These are phyloP conservation scores for Emergomyces pasteurianus DNA, from an alignment of 2,329 filamentous ascomycete species.

Conservation along the genomic window DNA sequence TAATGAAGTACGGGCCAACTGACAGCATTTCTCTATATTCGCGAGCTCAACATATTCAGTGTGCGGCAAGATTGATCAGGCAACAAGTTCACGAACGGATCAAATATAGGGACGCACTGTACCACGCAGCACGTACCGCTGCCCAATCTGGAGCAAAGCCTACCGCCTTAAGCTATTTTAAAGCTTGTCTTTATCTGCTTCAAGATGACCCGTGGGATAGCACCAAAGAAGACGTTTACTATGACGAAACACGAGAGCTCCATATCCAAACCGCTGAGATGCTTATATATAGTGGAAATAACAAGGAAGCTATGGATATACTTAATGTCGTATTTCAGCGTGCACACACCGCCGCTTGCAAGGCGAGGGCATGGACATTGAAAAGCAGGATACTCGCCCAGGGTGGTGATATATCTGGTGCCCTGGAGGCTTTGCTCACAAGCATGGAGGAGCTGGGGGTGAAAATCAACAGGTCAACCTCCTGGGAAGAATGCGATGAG, in stretches of 20 bases:
- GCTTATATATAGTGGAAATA: constrained; percentile 65
- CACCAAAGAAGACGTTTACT: constrained; percentile 57
- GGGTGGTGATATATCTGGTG: constrained; percentile 56
- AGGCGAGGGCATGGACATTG: constrained; percentile 71
- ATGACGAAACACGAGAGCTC: constrained; percentile 73
- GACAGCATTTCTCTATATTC: constrained; percentile 57
- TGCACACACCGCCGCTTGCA: constrained; percentile 62
- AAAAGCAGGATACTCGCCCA: constrained; percentile 69
- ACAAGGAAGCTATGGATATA: constrained; percentile 54
- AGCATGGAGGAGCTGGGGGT: constrained; percentile 61
- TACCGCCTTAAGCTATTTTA: constrained; percentile 73
- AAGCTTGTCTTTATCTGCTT: constrained; percentile 62
- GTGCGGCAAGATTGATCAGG: constrained; percentile 64
- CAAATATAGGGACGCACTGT: constrained; percentile 63
- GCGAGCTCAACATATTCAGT: constrained; percentile 69
- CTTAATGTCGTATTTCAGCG: constrained; percentile 58
- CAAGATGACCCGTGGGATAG: constrained; percentile 70
- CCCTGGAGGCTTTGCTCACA: constrained; percentile 57
- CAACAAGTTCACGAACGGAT: constrained; percentile 47
- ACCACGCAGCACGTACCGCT: constrained; percentile 65
- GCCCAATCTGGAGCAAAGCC: constrained; percentile 71
- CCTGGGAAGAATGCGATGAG: constrained; percentile 64
- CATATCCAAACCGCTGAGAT: constrained; percentile 73
- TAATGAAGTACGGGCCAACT: constrained; percentile 56
- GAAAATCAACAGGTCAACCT: constrained; percentile 51